Evolutionary conservation across 176 grass and related monocot species (phyloP).

Genomic region (Carex kokanica): DNA sequence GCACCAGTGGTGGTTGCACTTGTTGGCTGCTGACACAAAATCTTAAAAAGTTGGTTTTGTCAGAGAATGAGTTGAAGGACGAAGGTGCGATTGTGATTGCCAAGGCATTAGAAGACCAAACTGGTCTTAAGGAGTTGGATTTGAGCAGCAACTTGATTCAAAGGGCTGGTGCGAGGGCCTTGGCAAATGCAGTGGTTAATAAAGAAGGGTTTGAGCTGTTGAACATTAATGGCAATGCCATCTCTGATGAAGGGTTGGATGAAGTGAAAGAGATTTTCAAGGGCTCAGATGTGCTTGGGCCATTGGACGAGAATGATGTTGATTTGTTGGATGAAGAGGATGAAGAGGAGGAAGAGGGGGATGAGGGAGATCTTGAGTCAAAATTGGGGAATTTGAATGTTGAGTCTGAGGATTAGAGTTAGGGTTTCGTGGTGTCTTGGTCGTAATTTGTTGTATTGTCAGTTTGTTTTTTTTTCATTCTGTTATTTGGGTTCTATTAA

Average conservation of each 20-base stretch:
- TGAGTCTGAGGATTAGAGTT: slow-evolving; percentile 30
- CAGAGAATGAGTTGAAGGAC: slow-evolving; percentile 89
- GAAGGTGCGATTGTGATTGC: slow-evolving; percentile 55
- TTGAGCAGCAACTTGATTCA: slow-evolving; percentile 71
- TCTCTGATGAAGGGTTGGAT: slow-evolving; percentile 70
- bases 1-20: slow-evolving; percentile 43
- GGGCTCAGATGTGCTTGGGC: slow-evolving; percentile 46
- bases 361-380: slow-evolving; percentile 35
- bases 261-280: slow-evolving; percentile 85
- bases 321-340: slow-evolving; percentile 45
- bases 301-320: slow-evolving; percentile 65
- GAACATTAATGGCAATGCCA: slow-evolving; percentile 68
- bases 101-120: slow-evolving; percentile 44
- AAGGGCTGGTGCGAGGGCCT: slow-evolving; percentile 67
- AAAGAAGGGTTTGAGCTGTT: slow-evolving; percentile 55
- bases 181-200: slow-evolving; percentile 52
- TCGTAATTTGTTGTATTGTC: neutral
- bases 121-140: slow-evolving; percentile 59
- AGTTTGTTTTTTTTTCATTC: neutral
- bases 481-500: neutral
- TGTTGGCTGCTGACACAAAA: slow-evolving; percentile 30
- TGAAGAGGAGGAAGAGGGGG: slow-evolving; percentile 21
- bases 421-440: neutral
- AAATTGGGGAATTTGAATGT: slow-evolving; percentile 64
- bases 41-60: slow-evolving; percentile 61